Evolutionary conservation across 192 early-diverging fungal species (phyloP), one percentile per base, ranked within the genome.

Genomic region (Coemansia javaensis): DNA sequence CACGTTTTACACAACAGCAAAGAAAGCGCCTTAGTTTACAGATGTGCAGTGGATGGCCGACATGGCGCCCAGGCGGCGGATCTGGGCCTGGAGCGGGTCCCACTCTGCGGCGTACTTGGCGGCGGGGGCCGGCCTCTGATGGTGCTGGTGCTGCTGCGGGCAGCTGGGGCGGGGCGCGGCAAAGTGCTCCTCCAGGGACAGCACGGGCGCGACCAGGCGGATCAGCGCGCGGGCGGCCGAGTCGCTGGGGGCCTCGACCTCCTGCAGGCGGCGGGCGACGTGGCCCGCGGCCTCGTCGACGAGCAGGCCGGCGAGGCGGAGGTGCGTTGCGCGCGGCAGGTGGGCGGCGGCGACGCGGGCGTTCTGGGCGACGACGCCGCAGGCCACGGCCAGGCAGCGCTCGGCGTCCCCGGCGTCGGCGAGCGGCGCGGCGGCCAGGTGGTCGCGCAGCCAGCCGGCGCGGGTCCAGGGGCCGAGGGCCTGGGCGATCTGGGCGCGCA

Each of bases 41-140:
- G 43, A 27, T 21, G 40, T 7, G 14, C 32, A 30, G n/a, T n/a
- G n/a, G n/a, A n/a, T n/a, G n/a, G n/a, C n/a, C n/a, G 47, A 31
- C 34, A 67, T 59, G 22, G 30, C 38, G 15, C 32, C 35, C 18
- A 69, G 34, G 6, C 61, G 60, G 25, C 40, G 21, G 23, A 64
- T 47, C 34, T 64, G 60, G 14, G 22, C 16, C 27, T 56, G 55
- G 6, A 72, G 33, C 1, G 14, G 17, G 16, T 72, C 61, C 68
- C 68, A 72, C 24, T 63, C 55, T 7, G 25, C 15, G 11, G 47
- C 36, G 40, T 60, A 53, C 41, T 64, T 72, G 17, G 50, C 32
- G 3, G 54, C 37, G 1, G 63, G 63, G 8, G 63, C 63, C 7
- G 32, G 24, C 9, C 13, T 42, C 11, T 41, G 34, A 16, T 30